These are phyloP conservation scores for Scleroderma citrinum DNA, from an alignment of 768 basidiomycete genomes.

Conservation along the genomic window DNA sequence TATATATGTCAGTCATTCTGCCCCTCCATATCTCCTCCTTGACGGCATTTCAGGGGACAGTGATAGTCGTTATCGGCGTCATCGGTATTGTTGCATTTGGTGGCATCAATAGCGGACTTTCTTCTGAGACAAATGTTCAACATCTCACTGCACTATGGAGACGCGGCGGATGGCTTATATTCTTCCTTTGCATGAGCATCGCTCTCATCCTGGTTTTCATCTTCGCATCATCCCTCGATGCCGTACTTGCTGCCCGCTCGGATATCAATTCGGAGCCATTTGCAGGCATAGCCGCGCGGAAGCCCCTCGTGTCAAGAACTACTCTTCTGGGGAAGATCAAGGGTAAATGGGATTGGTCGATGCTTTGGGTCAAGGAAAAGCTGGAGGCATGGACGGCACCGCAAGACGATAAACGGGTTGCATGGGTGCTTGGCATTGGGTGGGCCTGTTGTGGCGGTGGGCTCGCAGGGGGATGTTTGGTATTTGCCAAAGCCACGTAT, in stretches of 20 bases:
- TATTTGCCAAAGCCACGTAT: slow-evolving; percentile 59
- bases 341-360: slow-evolving; percentile 39
- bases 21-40: not conserved
- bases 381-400: slow-evolving; percentile 72
- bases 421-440: slow-evolving; percentile 87
- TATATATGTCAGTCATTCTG: slow-evolving; percentile 54
- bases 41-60: slow-evolving; percentile 53
- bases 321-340: slow-evolving; percentile 31
- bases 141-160: slow-evolving; percentile 84
- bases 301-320: slow-evolving; percentile 8
- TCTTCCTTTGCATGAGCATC: slow-evolving; percentile 75
- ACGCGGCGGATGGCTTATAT: slow-evolving; percentile 84
- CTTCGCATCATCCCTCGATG: slow-evolving; percentile 67
- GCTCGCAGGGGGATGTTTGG: slow-evolving; percentile 81
- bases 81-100: slow-evolving; percentile 87
- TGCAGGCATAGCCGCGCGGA: slow-evolving; percentile 33
- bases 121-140: slow-evolving; percentile 61
- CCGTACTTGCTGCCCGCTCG: slow-evolving; percentile 60
- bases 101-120: slow-evolving; percentile 76
- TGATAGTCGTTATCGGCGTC: slow-evolving; percentile 78
- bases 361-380: slow-evolving; percentile 51
- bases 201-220: slow-evolving; percentile 61
- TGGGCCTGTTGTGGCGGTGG: slow-evolving; percentile 95
- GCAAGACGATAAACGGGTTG: slow-evolving; percentile 79
- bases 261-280: slow-evolving; percentile 63